These are phyloP conservation scores for Coniochaeta hoffmannii DNA, from an alignment of 2,329 filamentous ascomycete species.

Conservation along the genomic window DNA sequence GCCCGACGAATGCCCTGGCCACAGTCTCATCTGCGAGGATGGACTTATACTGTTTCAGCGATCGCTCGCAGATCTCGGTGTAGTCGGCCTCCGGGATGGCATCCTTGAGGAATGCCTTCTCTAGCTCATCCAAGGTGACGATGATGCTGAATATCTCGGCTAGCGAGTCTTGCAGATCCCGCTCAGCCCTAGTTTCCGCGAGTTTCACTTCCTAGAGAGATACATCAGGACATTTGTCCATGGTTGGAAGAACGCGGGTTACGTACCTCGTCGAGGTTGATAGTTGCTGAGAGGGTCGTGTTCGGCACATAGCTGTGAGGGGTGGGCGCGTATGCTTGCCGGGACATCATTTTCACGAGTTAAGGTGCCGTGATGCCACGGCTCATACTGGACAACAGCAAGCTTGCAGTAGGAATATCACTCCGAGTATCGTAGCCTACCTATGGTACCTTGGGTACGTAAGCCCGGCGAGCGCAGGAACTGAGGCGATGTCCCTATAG, in stretches of 20 bases:
- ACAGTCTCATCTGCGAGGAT: constrained; percentile 87
- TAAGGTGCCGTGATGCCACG: neutral
- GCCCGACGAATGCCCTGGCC: constrained; percentile 74
- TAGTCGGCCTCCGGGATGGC: constrained; percentile 88
- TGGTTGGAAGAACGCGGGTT: constrained; percentile 8
- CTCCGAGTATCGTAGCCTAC: neutral
- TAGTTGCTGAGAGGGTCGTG: constrained; percentile 73
- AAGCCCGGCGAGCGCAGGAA: too few relatives aligned
- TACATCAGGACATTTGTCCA: neutral
- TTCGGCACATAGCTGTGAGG: constrained; percentile 90
- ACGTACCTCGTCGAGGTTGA: constrained; percentile 83
- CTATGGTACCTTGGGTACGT: too few relatives aligned
- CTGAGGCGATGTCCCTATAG: neutral
- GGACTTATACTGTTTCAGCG: constrained; percentile 95
- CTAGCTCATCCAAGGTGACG: constrained; percentile 86
- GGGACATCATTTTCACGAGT: constrained; percentile 39
- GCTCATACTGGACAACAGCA: neutral
- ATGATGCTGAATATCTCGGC: constrained; percentile 98
- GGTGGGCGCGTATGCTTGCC: constrained; percentile 77
- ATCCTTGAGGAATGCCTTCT: constrained; percentile 95
- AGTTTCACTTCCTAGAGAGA: constrained; percentile 77
- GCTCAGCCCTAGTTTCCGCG: constrained; percentile 75
- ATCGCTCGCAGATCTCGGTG: constrained; percentile 88
- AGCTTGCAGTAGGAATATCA: neutral
- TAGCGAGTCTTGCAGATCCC: constrained; percentile 90